Percentiles rank a stretch among this genome's conserved stretches.
These are phyloP conservation scores for Cyberlindnera americana DNA, from an alignment of 805 yeast genomes.

Conservation along the genomic window DNA sequence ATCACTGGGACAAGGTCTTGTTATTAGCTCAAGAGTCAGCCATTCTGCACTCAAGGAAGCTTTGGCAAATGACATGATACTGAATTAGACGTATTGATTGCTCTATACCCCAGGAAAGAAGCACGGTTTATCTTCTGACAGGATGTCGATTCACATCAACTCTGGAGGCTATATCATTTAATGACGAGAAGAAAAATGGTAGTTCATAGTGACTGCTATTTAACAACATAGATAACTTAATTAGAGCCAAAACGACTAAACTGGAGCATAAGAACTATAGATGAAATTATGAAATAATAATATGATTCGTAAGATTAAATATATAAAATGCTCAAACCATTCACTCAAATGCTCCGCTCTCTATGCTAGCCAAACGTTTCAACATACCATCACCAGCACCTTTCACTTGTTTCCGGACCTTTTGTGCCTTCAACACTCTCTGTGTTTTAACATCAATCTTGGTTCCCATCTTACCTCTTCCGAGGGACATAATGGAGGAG, in stretches of 20 bases:
- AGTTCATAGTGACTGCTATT: too few relatives aligned
- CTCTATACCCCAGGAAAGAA: too few relatives aligned
- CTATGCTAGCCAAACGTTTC: slow-evolving; percentile 12
- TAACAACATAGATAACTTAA: too few relatives aligned
- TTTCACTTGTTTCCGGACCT: slow-evolving; percentile 15
- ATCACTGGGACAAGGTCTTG: slow-evolving; percentile 18
- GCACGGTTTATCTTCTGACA: too few relatives aligned
- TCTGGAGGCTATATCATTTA: too few relatives aligned
- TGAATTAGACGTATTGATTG: not conserved
- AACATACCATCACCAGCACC: slow-evolving; percentile 10
- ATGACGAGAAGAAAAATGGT: too few relatives aligned
- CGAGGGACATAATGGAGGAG: slow-evolving; percentile 55
- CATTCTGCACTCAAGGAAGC: slow-evolving; percentile 28
- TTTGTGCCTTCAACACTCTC: slow-evolving; percentile 26
- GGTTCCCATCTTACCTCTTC: slow-evolving; percentile 25
- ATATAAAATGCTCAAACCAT: not conserved
- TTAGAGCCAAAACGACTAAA: too few relatives aligned
- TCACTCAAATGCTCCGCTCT: slow-evolving; percentile 13
- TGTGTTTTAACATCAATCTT: slow-evolving; percentile 15
- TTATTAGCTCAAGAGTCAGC: slow-evolving; percentile 25
- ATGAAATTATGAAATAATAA: too few relatives aligned
- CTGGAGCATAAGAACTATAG: too few relatives aligned
- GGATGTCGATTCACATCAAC: too few relatives aligned
- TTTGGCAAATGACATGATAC: slow-evolving; percentile 11
- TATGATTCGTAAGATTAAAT: not conserved